Conservation (phyloP, 23 red algal species). For the Cyanidioschyzon merolae region DNA sequence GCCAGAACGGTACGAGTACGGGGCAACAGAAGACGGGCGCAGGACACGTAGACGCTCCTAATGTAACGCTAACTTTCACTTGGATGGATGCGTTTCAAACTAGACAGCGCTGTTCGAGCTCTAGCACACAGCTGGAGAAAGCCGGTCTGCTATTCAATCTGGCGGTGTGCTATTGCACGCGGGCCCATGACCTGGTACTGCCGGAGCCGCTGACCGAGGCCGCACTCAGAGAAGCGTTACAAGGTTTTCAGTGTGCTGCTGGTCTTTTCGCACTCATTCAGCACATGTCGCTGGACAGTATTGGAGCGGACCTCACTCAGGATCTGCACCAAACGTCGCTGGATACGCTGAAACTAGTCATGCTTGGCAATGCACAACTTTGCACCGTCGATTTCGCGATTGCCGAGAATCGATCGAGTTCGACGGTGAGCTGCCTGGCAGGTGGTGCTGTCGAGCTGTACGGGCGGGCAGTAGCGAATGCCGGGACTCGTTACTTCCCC, state of each 20-base stretch:
- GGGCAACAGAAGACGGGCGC: no score
- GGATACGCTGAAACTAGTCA: neutral
- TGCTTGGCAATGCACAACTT: slow-evolving; percentile 6
- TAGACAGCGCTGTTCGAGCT: neutral
- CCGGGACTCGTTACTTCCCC: neutral
- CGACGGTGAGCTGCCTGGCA: neutral
- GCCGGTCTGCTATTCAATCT: neutral
- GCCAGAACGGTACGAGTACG: neutral
- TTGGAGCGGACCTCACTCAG: neutral
- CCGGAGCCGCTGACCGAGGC: neutral
- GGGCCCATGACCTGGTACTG: neutral
- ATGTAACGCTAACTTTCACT: neutral
- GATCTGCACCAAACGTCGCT: neutral
- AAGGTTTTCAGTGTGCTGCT: neutral
- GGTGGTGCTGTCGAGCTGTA: neutral
- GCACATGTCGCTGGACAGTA: neutral
- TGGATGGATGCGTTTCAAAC: neutral
- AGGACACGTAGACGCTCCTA: no score
- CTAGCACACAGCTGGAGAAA: neutral
- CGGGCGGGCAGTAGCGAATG: neutral
- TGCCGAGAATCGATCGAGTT: neutral
- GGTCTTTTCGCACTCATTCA: neutral
- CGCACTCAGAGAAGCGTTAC: neutral
- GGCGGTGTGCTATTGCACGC: neutral
- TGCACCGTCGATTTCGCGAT: neutral